Base-by-base conservation (phyloP, 495 filamentous ascomycete genomes). In the Xylaria grammica region DNA sequence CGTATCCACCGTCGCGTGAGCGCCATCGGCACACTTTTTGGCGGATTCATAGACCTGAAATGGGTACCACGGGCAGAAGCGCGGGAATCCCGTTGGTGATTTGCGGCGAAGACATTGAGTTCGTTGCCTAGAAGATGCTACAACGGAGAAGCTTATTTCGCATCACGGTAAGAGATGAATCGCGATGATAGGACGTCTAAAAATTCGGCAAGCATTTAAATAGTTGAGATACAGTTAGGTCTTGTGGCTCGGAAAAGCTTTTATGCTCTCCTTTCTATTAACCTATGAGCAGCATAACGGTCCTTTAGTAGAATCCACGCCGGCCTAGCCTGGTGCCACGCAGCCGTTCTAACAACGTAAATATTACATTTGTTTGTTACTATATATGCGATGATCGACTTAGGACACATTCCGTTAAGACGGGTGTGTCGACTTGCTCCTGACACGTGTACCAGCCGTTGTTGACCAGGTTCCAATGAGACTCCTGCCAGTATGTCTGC, bases 381-480 rank as follows among this genome's bases (percentile, higher is more conserved):
- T 15, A 44, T 32, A 32, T 40, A 48, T 29, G 38, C 22, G 29
- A 10, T 11, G 15, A 11, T 58, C 44, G 8, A 44, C 45, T 44
- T 32, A 74, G 46, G 22, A 71, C 44, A 50, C 72, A 74, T 6
- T 65, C 64, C 8, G 72, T 74, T 22, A 63, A 55, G 36, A 74
- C 56, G 19, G 69, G 67, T 2, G 65, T 63, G 27, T 32, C 45
- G 17, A 57, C 46, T 65, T 71, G 71, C 71, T 87, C 86, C 27
- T 62, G 74, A 15, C 84, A 86, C 24, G 72, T 73, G 75, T 97
- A 97, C 86, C 90, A 97, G 13, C 91, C 92, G 10, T 84, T 88
- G 1, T 85, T 76, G 53, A 89, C 82, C 60, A 97, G 72, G 17
- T 75, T 73, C 53, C 70, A 66, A 76, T 97, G 93, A 4, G 84